phyloP scores from a whole-genome alignment of 108 stramenopile genomes.

The Epithemia pelagica region DNA sequence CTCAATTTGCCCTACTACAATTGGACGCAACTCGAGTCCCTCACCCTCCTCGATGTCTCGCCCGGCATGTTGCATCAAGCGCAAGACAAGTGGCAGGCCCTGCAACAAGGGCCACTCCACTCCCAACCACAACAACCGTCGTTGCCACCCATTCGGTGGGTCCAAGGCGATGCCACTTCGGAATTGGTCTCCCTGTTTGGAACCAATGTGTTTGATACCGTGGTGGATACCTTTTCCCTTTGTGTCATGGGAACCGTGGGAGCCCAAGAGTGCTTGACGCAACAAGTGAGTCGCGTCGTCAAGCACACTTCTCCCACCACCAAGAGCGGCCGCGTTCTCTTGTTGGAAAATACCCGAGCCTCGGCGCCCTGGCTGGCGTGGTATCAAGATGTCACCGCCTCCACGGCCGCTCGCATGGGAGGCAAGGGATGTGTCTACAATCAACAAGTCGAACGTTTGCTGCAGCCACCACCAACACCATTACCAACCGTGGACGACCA shows the following conservation, averaged over 20 bases:
- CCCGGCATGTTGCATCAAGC: conserved; percentile 72
- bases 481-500: no score
- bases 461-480: no score
- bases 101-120: neutral
- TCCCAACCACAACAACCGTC: neutral
- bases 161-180: conserved; percentile 75
- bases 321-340: conserved; percentile 30
- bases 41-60: conserved; percentile 74
- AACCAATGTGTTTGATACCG: conserved; percentile 57
- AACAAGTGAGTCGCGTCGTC: conserved; percentile 56
- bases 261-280: conserved; percentile 38
- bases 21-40: conserved; percentile 33
- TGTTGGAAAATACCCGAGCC: conserved; percentile 78
- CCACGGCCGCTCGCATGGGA: conserved; percentile 57
- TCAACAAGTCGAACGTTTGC: conserved; percentile 48
- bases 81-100: conserved; percentile 6
- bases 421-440: conserved; percentile 88
- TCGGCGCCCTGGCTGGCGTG: conserved; percentile 43
- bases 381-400: conserved; percentile 79
- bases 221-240: conserved; percentile 77
- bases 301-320: no score
- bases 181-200: conserved; percentile 55
- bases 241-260: conserved; percentile 81
- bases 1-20: conserved; percentile 64
- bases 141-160: conserved; percentile 30